These are phyloP conservation scores for Paecilomyces niveus DNA, from an alignment of 2,329 filamentous ascomycete genomes.

Conservation along the genomic window DNA sequence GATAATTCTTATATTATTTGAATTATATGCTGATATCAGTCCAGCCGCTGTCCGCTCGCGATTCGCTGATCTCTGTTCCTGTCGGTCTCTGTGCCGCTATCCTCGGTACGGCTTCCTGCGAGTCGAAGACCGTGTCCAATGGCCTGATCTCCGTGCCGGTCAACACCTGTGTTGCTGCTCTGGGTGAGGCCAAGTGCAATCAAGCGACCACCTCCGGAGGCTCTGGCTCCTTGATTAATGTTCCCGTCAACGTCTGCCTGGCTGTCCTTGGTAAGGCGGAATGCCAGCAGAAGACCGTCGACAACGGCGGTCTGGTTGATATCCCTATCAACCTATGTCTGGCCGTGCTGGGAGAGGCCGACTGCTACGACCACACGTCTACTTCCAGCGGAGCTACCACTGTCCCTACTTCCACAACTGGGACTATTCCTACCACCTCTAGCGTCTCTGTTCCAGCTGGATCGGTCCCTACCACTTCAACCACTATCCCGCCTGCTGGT, in stretches of 20 bases:
- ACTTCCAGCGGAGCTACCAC: background rate
- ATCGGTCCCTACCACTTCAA: too few species aligned
- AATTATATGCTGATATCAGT: background rate
- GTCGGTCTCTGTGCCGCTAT: conserved; percentile 4
- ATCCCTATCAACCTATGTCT: conserved; percentile 21
- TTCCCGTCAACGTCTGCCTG: conserved; percentile 20
- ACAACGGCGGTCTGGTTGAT: conserved; percentile 14
- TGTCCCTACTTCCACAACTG: background rate
- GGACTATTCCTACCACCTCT: too few species aligned
- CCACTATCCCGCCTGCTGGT: too few species aligned
- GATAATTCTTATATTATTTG: background rate
- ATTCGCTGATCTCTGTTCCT: background rate
- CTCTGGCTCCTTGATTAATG: conserved; percentile 15
- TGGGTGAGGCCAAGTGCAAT: conserved; percentile 18
- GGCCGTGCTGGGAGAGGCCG: conserved; percentile 17
- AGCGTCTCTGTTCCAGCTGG: too few species aligned
- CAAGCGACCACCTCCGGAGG: conserved; percentile 9
- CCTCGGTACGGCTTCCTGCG: conserved; percentile 18
- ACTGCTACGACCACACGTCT: conserved; percentile 11
- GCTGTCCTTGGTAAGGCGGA: conserved; percentile 20
- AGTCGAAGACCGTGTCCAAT: conserved; percentile 9
- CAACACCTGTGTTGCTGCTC: conserved; percentile 15
- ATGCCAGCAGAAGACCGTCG: conserved; percentile 15
- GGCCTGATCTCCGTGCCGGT: conserved; percentile 20
- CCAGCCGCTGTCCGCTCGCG: background rate